phyloP scores from a whole-genome alignment of 768 basidiomycete genomes.

The Leccinum rimulosum region DNA sequence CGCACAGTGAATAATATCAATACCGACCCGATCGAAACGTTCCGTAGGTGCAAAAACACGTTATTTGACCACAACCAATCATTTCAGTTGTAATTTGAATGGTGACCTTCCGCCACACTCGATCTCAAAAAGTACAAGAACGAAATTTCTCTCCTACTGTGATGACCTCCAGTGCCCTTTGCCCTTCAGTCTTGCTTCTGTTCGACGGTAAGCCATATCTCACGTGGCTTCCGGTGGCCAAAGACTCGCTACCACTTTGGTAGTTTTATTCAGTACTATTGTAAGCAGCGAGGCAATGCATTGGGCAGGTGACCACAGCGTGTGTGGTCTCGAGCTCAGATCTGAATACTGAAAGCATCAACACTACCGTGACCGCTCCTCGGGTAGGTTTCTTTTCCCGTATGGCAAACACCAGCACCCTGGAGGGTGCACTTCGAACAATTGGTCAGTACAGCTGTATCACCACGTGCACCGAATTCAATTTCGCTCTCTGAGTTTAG shows the following conservation, averaged over 20 bases:
- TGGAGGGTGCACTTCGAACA: too few relatives aligned
- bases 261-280: neutral
- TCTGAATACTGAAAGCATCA: neutral
- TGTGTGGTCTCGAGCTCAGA: neutral
- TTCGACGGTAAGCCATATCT: neutral
- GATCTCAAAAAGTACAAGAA: neutral
- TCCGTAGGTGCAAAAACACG: neutral
- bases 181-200: too few relatives aligned
- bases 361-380: too few relatives aligned
- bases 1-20: neutral
- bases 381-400: neutral
- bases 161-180: too few relatives aligned
- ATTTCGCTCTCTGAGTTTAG: neutral
- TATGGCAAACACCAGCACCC: neutral
- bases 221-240: neutral
- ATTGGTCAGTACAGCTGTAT: too few relatives aligned
- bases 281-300: neutral
- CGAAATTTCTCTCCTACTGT: neutral
- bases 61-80: neutral
- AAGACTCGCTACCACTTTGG: neutral
- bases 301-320: neutral
- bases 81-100: neutral
- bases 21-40: neutral
- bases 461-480: neutral
- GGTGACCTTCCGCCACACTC: neutral